Percentiles rank a stretch among this genome's conserved stretches.
Evolutionary conservation across 2,329 filamentous ascomycete genomes (phyloP).

Genomic region (Apiospora sp.): DNA sequence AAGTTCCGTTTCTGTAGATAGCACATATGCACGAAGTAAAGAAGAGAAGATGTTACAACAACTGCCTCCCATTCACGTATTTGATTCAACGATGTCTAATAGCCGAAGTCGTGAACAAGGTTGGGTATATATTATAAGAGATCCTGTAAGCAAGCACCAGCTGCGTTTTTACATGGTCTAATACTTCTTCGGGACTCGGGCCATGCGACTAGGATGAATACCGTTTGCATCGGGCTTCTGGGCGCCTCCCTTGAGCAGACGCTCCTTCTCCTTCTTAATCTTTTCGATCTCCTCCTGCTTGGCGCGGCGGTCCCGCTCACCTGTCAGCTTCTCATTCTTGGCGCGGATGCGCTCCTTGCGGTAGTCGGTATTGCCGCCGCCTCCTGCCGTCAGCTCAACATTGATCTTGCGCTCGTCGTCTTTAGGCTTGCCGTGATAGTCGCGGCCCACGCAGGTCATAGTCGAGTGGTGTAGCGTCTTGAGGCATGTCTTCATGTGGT

Average conservation of each 20-base stretch:
- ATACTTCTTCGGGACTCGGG: slow-evolving; percentile 34
- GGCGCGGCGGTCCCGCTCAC: slow-evolving; percentile 61
- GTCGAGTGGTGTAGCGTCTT: slow-evolving; percentile 88
- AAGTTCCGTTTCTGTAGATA: slow-evolving; percentile 29
- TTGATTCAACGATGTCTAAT: neutral
- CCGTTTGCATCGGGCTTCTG: slow-evolving; percentile 43
- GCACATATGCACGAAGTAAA: slow-evolving; percentile 27
- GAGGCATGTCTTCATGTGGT: slow-evolving; percentile 91
- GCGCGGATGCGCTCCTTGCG: slow-evolving; percentile 79
- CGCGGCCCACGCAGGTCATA: slow-evolving; percentile 59
- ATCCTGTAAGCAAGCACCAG: neutral
- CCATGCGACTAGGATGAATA: slow-evolving; percentile 62
- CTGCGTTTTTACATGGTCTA: neutral
- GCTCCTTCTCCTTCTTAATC: slow-evolving; percentile 44
- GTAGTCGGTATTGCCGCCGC: slow-evolving; percentile 78
- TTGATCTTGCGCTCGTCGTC: slow-evolving; percentile 79
- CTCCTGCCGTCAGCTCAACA: slow-evolving; percentile 91
- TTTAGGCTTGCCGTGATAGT: slow-evolving; percentile 47
- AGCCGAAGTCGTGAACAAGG: neutral
- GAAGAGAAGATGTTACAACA: slow-evolving; percentile 11
- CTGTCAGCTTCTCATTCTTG: slow-evolving; percentile 88
- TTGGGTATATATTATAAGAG: slow-evolving; percentile 11
- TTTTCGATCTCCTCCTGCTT: slow-evolving; percentile 52
- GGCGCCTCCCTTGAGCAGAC: slow-evolving; percentile 38
- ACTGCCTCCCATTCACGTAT: neutral